phyloP scores from a whole-genome alignment of 208 protist genomes.

The Trypanosoma avium region DNA sequence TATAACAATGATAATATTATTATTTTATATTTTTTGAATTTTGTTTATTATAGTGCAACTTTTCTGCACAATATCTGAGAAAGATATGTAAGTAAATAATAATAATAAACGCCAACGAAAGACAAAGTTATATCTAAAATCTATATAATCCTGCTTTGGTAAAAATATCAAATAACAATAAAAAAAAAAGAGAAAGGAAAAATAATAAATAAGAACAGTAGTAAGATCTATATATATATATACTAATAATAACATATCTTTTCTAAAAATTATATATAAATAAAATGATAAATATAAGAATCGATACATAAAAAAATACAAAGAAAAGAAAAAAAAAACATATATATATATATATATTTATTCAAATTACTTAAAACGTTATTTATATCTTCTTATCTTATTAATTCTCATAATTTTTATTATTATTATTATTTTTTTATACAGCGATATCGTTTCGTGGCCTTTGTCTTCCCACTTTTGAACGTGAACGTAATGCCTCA shows the following conservation, averaged over 20 bases:
- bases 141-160: no score
- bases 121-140: no score
- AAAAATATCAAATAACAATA: no score
- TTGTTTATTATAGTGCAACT: no score
- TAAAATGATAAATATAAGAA: background rate
- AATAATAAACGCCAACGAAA: no score
- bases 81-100: no score
- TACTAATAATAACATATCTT: background rate
- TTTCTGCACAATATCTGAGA: no score
- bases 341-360: conserved; percentile 12
- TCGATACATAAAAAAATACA: background rate
- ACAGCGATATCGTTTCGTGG: conserved; percentile 47
- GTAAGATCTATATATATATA: background rate
- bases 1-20: no score
- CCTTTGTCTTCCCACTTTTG: conserved; percentile 71
- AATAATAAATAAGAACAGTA: background rate
- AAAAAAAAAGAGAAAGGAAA: background rate
- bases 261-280: background rate
- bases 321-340: conserved; percentile 2
- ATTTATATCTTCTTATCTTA: no score
- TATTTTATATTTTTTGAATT: no score
- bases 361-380: no score
- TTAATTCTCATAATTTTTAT: no score
- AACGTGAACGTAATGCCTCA: conserved; percentile 77
- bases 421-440: background rate